Conservation (phyloP, 2,329 filamentous ascomycete genomes). For the Trematosphaeria pertusa region DNA sequence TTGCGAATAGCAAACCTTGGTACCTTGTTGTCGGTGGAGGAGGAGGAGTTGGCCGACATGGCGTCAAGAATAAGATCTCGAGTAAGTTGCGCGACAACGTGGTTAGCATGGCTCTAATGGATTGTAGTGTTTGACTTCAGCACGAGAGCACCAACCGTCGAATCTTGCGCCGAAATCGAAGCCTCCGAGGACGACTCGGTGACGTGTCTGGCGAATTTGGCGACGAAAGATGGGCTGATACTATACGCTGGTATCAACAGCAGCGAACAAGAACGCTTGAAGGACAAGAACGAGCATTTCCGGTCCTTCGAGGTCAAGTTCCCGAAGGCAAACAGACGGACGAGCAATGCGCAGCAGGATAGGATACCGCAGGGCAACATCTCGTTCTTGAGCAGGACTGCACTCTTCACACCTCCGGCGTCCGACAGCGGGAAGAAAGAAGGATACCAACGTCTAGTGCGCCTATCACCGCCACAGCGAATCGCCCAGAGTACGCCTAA, state of each 20-base stretch:
- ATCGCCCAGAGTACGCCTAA: slow-evolving; percentile 53
- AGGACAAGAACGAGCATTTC: slow-evolving; percentile 84
- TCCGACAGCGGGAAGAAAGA: slow-evolving; percentile 56
- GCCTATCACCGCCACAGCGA: slow-evolving; percentile 63
- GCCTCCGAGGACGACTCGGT: slow-evolving; percentile 91
- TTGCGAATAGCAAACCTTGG: slow-evolving; percentile 77
- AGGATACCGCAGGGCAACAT: slow-evolving; percentile 46
- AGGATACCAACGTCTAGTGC: slow-evolving; percentile 65
- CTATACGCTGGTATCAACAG: slow-evolving; percentile 83
- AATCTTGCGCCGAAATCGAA: slow-evolving; percentile 73
- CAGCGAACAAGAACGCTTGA: slow-evolving; percentile 71
- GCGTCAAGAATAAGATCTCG: slow-evolving; percentile 21
- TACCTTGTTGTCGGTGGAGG: slow-evolving; percentile 83
- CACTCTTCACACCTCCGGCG: slow-evolving; percentile 56
- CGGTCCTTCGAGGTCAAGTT: slow-evolving; percentile 73
- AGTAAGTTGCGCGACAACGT: too few relatives aligned
- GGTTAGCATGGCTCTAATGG: slow-evolving; percentile 67
- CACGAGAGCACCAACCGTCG: slow-evolving; percentile 65
- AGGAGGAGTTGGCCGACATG: slow-evolving; percentile 71
- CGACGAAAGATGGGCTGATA: slow-evolving; percentile 62
- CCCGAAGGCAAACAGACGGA: slow-evolving; percentile 52
- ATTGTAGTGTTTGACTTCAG: slow-evolving; percentile 71
- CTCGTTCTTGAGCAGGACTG: slow-evolving; percentile 57
- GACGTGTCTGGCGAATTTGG: slow-evolving; percentile 76
- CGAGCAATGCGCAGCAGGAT: slow-evolving; percentile 40